Evolutionary conservation across 2,329 filamentous ascomycete genomes (phyloP).

Genomic region (Monosporascus sp.): DNA sequence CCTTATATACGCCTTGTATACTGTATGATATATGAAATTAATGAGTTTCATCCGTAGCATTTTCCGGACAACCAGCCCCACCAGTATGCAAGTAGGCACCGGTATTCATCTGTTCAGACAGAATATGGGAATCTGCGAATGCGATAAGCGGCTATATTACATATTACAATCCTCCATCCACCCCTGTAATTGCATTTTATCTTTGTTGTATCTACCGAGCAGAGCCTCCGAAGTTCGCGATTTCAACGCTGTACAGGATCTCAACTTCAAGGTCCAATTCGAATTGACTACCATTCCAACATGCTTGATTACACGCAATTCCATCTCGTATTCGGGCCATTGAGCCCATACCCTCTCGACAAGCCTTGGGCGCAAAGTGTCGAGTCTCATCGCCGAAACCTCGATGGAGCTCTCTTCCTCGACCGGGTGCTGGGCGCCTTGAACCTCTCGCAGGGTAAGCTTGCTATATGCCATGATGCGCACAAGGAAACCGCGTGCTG

Average conservation of each 20-base stretch:
- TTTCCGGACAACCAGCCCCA: not conserved
- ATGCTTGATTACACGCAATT: conserved; percentile 66
- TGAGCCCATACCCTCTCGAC: conserved; percentile 57
- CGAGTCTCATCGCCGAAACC: conserved; percentile 57
- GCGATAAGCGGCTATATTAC: too few relatives aligned
- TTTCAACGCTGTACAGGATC: not conserved
- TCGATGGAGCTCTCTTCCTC: conserved; percentile 71
- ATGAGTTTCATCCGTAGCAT: not conserved
- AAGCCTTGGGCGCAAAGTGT: conserved; percentile 58
- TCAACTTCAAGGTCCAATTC: not conserved
- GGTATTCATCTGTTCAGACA: too few relatives aligned
- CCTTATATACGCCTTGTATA: too few relatives aligned
- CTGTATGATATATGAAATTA: too few relatives aligned
- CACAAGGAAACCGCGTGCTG: not conserved
- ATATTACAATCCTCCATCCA: too few relatives aligned
- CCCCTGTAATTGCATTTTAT: too few relatives aligned
- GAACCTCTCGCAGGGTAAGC: conserved; percentile 61
- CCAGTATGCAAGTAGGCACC: too few relatives aligned
- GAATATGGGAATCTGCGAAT: too few relatives aligned
- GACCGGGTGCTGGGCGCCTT: conserved; percentile 70
- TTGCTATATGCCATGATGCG: too few relatives aligned
- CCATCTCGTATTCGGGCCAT: conserved; percentile 60
- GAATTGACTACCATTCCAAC: not conserved
- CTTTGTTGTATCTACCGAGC: not conserved
- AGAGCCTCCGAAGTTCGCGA: not conserved